These are phyloP conservation scores for Shiraia bambusicola DNA, from an alignment of 2,329 filamentous ascomycete species.

Conservation along the genomic window DNA sequence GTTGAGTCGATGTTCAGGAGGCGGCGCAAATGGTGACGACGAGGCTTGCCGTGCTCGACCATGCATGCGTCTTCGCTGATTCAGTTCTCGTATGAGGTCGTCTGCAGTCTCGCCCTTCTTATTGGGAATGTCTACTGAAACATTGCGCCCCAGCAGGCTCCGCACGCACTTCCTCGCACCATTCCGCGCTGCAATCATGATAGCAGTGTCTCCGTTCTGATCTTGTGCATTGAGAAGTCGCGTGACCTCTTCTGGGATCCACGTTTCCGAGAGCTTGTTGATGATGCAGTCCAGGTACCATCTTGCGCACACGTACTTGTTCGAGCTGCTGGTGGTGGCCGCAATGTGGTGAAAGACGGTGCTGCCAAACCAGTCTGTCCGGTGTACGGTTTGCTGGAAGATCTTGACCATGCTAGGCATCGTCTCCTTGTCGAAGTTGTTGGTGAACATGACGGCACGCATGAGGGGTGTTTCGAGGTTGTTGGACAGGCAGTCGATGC, in stretches of 20 bases:
- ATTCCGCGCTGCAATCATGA: slow-evolving; percentile 83
- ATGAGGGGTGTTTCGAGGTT: slow-evolving; percentile 84
- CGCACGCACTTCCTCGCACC: slow-evolving; percentile 75
- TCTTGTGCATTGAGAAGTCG: slow-evolving; percentile 80
- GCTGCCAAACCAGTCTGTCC: slow-evolving; percentile 75
- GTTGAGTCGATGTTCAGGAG: slow-evolving; percentile 37
- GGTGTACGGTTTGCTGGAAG: slow-evolving; percentile 77
- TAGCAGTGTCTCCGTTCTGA: slow-evolving; percentile 85
- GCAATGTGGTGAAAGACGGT: slow-evolving; percentile 95
- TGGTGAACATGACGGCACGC: slow-evolving; percentile 92
- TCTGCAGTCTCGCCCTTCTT: slow-evolving; percentile 79
- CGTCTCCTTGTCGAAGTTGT: slow-evolving; percentile 90
- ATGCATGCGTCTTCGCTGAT: slow-evolving; percentile 66
- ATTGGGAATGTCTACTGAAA: slow-evolving; percentile 80
- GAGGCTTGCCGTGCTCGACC: slow-evolving; percentile 66
- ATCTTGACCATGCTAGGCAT: slow-evolving; percentile 84
- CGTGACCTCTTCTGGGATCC: slow-evolving; percentile 74
- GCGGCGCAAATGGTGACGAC: slow-evolving; percentile 61
- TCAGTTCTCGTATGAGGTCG: slow-evolving; percentile 73
- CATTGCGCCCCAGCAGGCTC: slow-evolving; percentile 71
- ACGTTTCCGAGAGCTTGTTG: slow-evolving; percentile 78
- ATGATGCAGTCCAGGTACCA: slow-evolving; percentile 94
- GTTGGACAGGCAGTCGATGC: slow-evolving; percentile 65
- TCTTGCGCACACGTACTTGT: slow-evolving; percentile 83
- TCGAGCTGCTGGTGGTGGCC: slow-evolving; percentile 79